Conservation (phyloP, 2,329 filamentous ascomycete species). For the Xylariomycetidae sp. region DNA sequence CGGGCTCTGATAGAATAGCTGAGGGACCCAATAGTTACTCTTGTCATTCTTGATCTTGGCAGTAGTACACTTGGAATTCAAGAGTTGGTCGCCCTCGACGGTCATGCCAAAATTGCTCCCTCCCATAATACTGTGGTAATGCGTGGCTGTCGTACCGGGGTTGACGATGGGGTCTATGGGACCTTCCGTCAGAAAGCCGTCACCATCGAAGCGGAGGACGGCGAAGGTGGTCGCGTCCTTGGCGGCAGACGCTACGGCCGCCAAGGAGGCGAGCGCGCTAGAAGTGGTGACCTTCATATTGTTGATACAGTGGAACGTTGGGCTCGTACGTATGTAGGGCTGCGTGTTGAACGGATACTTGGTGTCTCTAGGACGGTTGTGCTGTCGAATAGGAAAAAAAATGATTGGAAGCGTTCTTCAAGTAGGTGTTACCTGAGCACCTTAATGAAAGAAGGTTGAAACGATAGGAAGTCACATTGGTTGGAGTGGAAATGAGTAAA, state of each 20-base stretch:
- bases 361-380: constrained; percentile 10
- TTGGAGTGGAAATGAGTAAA: constrained; percentile 1
- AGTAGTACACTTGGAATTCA: constrained; percentile 63
- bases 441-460: constrained; percentile 9
- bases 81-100: constrained; percentile 56
- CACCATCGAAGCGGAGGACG: constrained; percentile 67
- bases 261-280: constrained; percentile 22
- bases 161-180: constrained; percentile 64
- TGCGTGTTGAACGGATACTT: constrained; percentile 4
- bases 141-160: constrained; percentile 53
- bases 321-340: constrained; percentile 4
- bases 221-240: constrained; percentile 53
- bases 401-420: constrained; percentile 4
- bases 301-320: neutral
- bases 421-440: constrained; percentile 12
- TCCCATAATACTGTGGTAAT: constrained; percentile 69
- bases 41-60: constrained; percentile 64
- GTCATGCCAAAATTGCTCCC: constrained; percentile 62
- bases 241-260: constrained; percentile 35
- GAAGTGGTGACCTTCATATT: constrained; percentile 22
- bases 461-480: neutral
- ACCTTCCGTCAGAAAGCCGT: constrained; percentile 55
- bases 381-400: constrained; percentile 15
- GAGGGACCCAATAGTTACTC: constrained; percentile 74
- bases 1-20: constrained; percentile 63